These are phyloP conservation scores for Lentinula detonsa DNA, from an alignment of 768 basidiomycete species.

Conservation along the genomic window DNA sequence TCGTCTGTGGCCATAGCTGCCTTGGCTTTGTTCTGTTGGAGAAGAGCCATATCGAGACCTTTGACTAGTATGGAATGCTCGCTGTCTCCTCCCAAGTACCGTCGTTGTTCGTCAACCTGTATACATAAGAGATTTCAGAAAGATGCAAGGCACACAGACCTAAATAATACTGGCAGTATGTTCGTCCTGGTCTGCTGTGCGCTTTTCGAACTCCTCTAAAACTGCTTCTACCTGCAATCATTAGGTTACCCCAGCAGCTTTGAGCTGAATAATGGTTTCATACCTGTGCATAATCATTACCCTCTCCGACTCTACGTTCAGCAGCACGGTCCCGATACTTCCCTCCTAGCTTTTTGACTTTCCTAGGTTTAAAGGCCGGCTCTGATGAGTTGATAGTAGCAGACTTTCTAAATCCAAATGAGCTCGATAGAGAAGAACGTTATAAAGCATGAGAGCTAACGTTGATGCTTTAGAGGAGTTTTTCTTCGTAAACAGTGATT, in stretches of 20 bases:
- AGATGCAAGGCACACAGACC: neutral
- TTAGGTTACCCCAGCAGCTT: neutral
- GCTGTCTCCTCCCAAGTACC: slow-evolving; percentile 79
- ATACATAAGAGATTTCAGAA: neutral
- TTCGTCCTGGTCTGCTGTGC: slow-evolving; percentile 50
- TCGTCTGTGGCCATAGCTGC: slow-evolving; percentile 52
- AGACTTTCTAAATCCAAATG: slow-evolving; percentile 10
- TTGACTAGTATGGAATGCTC: slow-evolving; percentile 86
- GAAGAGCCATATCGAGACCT: slow-evolving; percentile 80
- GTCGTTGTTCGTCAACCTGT: slow-evolving; percentile 69
- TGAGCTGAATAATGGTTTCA: slow-evolving; percentile 7
- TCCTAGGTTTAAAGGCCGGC: slow-evolving; percentile 77
- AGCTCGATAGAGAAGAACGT: neutral
- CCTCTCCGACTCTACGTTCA: slow-evolving; percentile 61
- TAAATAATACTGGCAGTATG: slow-evolving; percentile 35
- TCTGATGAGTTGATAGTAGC: slow-evolving; percentile 40
- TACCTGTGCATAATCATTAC: slow-evolving; percentile 72
- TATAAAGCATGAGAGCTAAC: slow-evolving; percentile 16
- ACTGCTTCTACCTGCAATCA: slow-evolving; percentile 64
- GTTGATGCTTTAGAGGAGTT: neutral
- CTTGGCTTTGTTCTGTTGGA: slow-evolving; percentile 79
- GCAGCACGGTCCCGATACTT: slow-evolving; percentile 73
- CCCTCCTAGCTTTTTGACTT: slow-evolving; percentile 55
- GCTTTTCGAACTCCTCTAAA: slow-evolving; percentile 75
- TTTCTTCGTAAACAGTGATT: neutral